phyloP scores from a whole-genome alignment of 306 rosid species.

The Ziziphus jujuba region DNA sequence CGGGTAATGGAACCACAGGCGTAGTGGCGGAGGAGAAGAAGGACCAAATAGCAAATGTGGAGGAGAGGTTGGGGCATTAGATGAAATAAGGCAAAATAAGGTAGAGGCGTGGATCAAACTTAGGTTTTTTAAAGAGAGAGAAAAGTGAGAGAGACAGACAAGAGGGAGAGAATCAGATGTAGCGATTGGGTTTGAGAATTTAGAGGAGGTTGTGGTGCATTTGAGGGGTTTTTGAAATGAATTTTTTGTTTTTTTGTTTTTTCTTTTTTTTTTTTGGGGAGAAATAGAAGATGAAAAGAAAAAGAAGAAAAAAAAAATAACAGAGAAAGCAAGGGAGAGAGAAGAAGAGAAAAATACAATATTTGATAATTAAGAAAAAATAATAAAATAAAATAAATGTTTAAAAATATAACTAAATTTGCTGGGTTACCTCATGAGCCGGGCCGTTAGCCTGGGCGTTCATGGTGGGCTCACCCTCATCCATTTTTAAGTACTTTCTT shows the following conservation, averaged over 20 bases:
- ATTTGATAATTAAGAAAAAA: background rate
- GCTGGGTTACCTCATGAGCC: background rate
- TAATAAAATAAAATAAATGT: background rate
- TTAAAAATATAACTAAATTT: background rate
- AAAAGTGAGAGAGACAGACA: background rate
- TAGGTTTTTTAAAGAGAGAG: conserved; percentile 31
- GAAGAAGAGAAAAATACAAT: no score
- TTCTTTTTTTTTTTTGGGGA: no score
- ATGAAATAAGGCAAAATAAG: conserved; percentile 23
- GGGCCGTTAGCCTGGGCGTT: background rate
- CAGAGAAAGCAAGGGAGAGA: no score
- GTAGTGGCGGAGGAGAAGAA: conserved; percentile 23
- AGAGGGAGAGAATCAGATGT: conserved; percentile 21
- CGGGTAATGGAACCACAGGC: conserved; percentile 30
- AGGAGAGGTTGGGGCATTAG: conserved; percentile 30
- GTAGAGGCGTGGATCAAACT: conserved; percentile 52
- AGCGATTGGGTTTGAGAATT: conserved; percentile 24
- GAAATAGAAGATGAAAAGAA: background rate
- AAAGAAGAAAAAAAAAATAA: background rate
- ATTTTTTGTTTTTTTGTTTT: background rate
- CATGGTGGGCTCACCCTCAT: no score
- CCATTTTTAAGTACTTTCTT: no score
- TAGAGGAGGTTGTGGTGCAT: conserved; percentile 37
- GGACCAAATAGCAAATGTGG: conserved; percentile 30
- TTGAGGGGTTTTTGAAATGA: conserved; percentile 21